Percentiles rank a stretch among this genome's conserved stretches.
These are phyloP conservation scores for Gynochthodes officinalis DNA, from an alignment of 257 asterid species.

Conservation along the genomic window DNA sequence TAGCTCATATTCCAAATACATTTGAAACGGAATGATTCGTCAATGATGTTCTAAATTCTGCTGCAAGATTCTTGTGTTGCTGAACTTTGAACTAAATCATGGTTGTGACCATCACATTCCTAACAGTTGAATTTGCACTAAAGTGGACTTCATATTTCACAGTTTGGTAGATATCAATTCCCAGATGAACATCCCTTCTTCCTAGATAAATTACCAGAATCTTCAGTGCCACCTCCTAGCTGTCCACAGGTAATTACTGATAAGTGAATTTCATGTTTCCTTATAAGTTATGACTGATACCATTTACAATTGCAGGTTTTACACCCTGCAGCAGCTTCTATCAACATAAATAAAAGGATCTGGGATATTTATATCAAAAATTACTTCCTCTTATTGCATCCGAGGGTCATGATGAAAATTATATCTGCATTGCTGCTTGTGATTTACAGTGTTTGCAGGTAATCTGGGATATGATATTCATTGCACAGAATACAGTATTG, in stretches of 20 bases:
- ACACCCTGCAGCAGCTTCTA: constrained; percentile 60
- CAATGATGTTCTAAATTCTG: not conserved
- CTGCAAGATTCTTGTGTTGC: not conserved
- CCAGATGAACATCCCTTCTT: constrained; percentile 78
- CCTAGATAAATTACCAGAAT: constrained; percentile 44
- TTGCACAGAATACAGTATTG: not conserved
- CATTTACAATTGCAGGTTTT: constrained; percentile 39
- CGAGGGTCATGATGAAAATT: constrained; percentile 46
- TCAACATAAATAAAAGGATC: constrained; percentile 63
- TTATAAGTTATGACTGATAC: not conserved
- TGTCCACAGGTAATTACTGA: constrained; percentile 30
- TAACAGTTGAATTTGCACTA: not conserved
- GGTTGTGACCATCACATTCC: not conserved
- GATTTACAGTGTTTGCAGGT: constrained; percentile 88
- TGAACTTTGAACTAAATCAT: not conserved
- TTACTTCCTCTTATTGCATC: constrained; percentile 58
- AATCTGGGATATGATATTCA: not conserved
- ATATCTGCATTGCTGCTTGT: constrained; percentile 48
- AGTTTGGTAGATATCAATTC: constrained; percentile 73
- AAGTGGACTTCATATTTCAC: not conserved
- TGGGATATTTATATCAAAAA: constrained; percentile 47
- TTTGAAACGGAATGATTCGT: not conserved
- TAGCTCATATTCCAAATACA: not conserved
- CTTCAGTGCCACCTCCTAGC: constrained; percentile 38
- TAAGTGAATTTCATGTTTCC: not conserved